A percentile compares a stretch with the other conserved stretches of the same genome.
phyloP scores from a whole-genome alignment of 768 basidiomycete species.

The Tephrocybe sp. region DNA sequence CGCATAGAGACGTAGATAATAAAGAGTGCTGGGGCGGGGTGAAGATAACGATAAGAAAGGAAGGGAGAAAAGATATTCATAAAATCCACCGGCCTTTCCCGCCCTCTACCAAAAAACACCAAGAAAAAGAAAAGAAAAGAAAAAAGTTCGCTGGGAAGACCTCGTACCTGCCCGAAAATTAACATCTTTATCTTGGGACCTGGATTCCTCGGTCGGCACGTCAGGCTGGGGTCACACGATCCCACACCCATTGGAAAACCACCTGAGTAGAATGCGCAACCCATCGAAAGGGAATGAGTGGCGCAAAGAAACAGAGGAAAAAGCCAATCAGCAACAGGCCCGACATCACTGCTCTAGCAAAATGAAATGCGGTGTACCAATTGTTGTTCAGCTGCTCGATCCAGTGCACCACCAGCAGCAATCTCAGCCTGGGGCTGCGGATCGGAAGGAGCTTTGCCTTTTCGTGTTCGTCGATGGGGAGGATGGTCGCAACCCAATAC shows the following conservation, averaged over 20 bases:
- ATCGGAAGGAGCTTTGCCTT: slow-evolving; percentile 86
- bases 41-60: not conserved
- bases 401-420: slow-evolving; percentile 91
- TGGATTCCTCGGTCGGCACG: not conserved
- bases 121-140: not conserved
- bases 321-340: slow-evolving; percentile 26
- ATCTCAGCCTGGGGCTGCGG: slow-evolving; percentile 69
- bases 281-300: not conserved
- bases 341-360: slow-evolving; percentile 20
- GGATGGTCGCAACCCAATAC: slow-evolving; percentile 88
- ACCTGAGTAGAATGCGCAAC: slow-evolving; percentile 41
- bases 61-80: not conserved
- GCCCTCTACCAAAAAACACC: not conserved
- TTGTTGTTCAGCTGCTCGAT: slow-evolving; percentile 68
- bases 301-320: slow-evolving; percentile 24
- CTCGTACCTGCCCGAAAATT: not conserved
- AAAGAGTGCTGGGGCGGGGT: too few relatives aligned
- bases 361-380: slow-evolving; percentile 37
- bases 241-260: slow-evolving; percentile 72
- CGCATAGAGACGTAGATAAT: not conserved
- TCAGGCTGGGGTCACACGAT: slow-evolving; percentile 32
- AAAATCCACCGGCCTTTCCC: slow-evolving; percentile 1
- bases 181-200: not conserved
- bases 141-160: not conserved
- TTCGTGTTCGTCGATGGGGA: slow-evolving; percentile 90